Evolutionary conservation across 1,284 basidiomycete genomes (phyloP), one percentile per base, ranked within the genome.

Genomic region (Pascua sp.): DNA sequence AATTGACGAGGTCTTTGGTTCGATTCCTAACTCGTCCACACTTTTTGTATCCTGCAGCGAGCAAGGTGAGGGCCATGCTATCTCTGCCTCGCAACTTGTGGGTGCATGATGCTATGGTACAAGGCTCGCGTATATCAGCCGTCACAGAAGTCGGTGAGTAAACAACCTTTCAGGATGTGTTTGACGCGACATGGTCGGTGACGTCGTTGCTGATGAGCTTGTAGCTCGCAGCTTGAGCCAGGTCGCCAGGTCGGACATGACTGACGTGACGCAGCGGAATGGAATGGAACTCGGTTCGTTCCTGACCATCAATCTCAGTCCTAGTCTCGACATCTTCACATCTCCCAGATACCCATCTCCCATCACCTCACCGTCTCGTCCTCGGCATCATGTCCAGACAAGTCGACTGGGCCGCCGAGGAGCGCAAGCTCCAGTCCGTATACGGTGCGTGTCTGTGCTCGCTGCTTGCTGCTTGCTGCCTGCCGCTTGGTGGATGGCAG

Each of bases 391-490:
- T 60, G 58, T 16, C 54, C 15, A 49, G 53, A 38, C 51, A 56
- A 1, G 48, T 47, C 15, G 61, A 65, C 48, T 71, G 69, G 69
- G 55, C 64, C 38, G 49, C 60, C 16, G 72, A 74, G 49, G 69
- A 74, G 65, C 59, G 72, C 39, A 72, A 72, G 60, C 66, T 74
- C 36, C 64, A 67, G 57, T 51, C 63, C 13, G 67, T 67, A 0
- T 74, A 67, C 49, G 69, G 72, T 73, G 49, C 49, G 71, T 63
- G 12, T 11, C 1, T 8, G n/a, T n/a, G 24, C 24, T 7, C 37
- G 17, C 11, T 11, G 16, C 15, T 4, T 44, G 43, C 43, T 48
- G 24, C 24, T 7, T 39, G 17, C 11, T 11, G 16, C 15, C 5
- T 44, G 43, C 43, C 16, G 43, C 43, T 44, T 8, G 12, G 24